phyloP scores from a whole-genome alignment of 1,284 basidiomycete genomes.

The Moniliophthora roreri region DNA sequence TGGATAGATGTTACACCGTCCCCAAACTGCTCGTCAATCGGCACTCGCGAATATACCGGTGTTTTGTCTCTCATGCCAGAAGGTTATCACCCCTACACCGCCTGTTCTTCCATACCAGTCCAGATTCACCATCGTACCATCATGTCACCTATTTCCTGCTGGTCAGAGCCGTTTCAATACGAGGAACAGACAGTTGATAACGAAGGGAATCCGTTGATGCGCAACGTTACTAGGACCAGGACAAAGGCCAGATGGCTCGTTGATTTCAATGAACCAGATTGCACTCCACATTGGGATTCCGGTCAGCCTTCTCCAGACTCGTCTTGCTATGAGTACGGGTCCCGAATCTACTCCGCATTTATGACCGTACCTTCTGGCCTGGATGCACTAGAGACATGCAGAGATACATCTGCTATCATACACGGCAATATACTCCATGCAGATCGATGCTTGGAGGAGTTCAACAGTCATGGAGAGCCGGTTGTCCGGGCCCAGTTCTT shows the following conservation, averaged over 20 bases:
- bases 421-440: too few species aligned
- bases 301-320: too few species aligned
- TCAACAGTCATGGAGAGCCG: too few species aligned
- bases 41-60: background rate
- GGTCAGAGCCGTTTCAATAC: constrained; percentile 9
- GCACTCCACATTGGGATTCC: background rate
- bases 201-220: background rate
- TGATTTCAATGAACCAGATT: constrained; percentile 21
- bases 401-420: too few species aligned
- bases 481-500: too few species aligned
- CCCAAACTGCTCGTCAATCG: background rate
- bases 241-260: constrained; percentile 21
- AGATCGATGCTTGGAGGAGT: too few species aligned
- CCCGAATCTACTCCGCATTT: too few species aligned
- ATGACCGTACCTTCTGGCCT: too few species aligned
- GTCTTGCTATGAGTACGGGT: too few species aligned
- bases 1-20: background rate
- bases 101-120: background rate
- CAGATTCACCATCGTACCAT: background rate
- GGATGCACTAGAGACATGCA: too few species aligned
- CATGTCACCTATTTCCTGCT: background rate
- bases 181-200: background rate
- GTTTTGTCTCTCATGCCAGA: background rate
- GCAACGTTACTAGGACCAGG: background rate
- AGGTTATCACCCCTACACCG: background rate